Percentiles rank a stretch among this genome's conserved stretches.
phyloP scores from a whole-genome alignment of 805 yeast genomes.

The Isabelozyma rhagii region DNA sequence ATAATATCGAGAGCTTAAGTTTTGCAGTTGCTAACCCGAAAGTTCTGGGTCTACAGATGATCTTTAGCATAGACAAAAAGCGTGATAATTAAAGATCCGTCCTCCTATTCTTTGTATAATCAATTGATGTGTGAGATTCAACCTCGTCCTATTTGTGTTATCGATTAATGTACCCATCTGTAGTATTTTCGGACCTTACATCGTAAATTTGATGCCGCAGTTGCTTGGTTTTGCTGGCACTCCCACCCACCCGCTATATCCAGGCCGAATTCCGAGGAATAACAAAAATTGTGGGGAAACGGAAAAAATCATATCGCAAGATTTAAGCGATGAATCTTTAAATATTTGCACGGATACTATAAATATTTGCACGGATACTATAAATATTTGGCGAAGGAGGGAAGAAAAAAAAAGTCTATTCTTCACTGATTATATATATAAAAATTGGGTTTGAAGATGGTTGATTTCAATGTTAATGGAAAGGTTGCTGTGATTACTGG shows the following conservation, averaged over 20 bases:
- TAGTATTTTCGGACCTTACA: too few species aligned
- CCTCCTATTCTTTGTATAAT: too few species aligned
- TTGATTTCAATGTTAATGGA: slow-evolving; percentile 50
- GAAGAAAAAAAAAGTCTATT: not conserved
- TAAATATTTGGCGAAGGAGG: not conserved
- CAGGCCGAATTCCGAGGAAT: not conserved
- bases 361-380: not conserved
- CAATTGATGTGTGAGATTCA: too few species aligned
- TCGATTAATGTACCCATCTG: too few species aligned
- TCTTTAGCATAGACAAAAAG: slow-evolving; percentile 32
- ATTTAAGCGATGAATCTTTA: too few species aligned
- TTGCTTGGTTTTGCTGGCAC: too few species aligned
- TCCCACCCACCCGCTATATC: too few species aligned
- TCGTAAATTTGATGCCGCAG: too few species aligned
- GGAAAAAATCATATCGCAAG: not conserved
- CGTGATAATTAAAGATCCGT: too few species aligned
- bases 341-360: not conserved
- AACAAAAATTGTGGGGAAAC: not conserved
- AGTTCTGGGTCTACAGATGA: slow-evolving; percentile 57
- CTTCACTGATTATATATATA: not conserved
- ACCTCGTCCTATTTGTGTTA: too few species aligned
- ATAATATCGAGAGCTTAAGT: slow-evolving; percentile 15
- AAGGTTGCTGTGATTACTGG: slow-evolving; percentile 70
- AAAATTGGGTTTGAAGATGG: slow-evolving; percentile 20
- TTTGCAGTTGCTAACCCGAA: slow-evolving; percentile 63